phyloP scores from a whole-genome alignment of 306 rosid genomes.

The Fragaria vesca region DNA sequence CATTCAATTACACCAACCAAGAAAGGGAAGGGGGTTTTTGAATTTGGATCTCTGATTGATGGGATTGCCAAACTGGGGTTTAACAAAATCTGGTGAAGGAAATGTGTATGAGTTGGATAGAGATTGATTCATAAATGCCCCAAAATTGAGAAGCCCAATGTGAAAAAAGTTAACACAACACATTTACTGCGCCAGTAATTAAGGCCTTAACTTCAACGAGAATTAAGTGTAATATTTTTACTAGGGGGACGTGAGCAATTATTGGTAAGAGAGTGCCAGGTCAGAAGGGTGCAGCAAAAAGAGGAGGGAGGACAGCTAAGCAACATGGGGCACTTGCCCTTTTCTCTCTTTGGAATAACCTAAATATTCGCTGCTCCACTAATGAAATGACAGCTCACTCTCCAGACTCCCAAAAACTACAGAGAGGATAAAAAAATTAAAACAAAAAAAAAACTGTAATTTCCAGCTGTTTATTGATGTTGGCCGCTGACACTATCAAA shows the following conservation, averaged over 20 bases:
- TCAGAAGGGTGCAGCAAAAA: not conserved
- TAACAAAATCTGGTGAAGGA: not conserved
- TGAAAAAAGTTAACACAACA: not conserved
- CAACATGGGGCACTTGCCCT: constrained; percentile 9
- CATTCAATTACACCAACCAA: not conserved
- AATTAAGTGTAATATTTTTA: not conserved
- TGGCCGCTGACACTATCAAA: constrained; percentile 27
- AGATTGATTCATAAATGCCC: not conserved
- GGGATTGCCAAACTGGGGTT: not conserved
- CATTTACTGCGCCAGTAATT: not conserved
- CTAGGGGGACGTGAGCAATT: not conserved
- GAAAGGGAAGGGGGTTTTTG: not conserved
- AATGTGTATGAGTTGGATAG: not conserved
- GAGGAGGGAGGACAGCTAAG: constrained; percentile 15
- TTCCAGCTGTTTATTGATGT: constrained; percentile 34
- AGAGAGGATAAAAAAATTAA: not conserved
- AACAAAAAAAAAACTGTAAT: not conserved
- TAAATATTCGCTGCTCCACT: constrained; percentile 36
- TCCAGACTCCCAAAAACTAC: not conserved
- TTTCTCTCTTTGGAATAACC: not conserved
- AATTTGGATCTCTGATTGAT: not conserved
- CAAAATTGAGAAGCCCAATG: not conserved
- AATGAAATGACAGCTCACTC: constrained; percentile 37
- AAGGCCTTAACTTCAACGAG: not conserved
- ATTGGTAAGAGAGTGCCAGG: constrained; percentile 9